These are phyloP conservation scores for Noccaea bulbosa DNA, from an alignment of 345 rosid species.

Conservation along the genomic window DNA sequence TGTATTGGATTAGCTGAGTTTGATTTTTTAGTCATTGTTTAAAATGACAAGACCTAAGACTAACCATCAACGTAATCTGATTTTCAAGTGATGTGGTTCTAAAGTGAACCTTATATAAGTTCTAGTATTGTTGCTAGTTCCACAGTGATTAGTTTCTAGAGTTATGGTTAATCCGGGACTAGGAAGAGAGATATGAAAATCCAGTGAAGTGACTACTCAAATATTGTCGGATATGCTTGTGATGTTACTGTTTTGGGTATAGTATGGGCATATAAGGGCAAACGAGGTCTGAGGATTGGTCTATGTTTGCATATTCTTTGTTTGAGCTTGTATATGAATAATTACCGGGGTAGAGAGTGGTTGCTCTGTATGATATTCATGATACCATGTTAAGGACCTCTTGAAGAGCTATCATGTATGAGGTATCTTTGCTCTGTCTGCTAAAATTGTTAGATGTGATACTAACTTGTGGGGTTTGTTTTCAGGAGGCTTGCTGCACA, in stretches of 20 bases:
- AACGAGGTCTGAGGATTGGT: not conserved
- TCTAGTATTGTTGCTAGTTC: too few relatives aligned
- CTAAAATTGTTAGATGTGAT: not conserved
- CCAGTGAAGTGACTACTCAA: too few relatives aligned
- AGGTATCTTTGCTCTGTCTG: not conserved
- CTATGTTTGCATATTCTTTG: constrained; percentile 7
- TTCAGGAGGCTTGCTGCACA: constrained; percentile 24
- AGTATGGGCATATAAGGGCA: not conserved
- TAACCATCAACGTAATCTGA: too few relatives aligned
- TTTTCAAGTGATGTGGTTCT: too few relatives aligned
- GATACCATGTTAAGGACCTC: not conserved
- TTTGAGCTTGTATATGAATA: constrained; percentile 19
- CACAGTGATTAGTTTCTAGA: too few relatives aligned
- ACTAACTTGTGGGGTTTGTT: not conserved
- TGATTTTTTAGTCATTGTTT: too few relatives aligned
- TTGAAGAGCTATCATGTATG: not conserved
- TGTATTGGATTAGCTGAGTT: too few relatives aligned
- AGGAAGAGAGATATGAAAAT: too few relatives aligned
- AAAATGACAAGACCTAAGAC: too few relatives aligned
- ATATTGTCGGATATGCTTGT: not conserved
- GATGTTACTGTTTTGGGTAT: not conserved
- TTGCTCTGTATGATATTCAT: not conserved
- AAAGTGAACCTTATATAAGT: too few relatives aligned
- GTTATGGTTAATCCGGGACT: too few relatives aligned
- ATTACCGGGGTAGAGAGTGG: too few relatives aligned